Conservation (phyloP, 805 yeast genomes). For the Pichia cabralensis region DNA sequence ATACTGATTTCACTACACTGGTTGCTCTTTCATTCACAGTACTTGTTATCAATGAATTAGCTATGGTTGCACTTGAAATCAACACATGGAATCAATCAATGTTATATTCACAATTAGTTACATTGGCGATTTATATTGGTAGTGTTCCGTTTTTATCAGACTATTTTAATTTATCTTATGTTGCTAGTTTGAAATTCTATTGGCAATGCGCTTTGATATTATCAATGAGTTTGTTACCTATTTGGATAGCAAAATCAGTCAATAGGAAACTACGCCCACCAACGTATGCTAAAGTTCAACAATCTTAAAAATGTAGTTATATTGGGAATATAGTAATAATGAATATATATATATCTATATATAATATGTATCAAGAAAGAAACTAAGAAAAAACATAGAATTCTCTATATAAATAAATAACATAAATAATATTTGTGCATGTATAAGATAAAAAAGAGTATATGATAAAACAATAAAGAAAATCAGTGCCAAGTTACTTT, state of each 20-base stretch:
- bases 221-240: slow-evolving; percentile 70
- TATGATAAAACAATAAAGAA: no score
- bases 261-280: slow-evolving; percentile 82
- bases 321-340: no score
- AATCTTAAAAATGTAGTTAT: no score
- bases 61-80: slow-evolving; percentile 89
- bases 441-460: no score
- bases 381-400: no score
- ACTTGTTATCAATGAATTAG: slow-evolving; percentile 71
- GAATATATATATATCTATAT: no score
- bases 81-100: slow-evolving; percentile 83
- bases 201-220: slow-evolving; percentile 65
- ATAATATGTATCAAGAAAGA: no score
- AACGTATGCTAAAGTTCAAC: slow-evolving; percentile 93
- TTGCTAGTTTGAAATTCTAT: slow-evolving; percentile 37
- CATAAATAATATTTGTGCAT: no score
- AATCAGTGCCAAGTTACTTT: no score
- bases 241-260: slow-evolving; percentile 74
- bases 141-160: slow-evolving; percentile 80
- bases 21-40: slow-evolving; percentile 83
- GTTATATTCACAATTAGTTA: slow-evolving; percentile 62
- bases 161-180: slow-evolving; percentile 68
- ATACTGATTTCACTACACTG: slow-evolving; percentile 51
- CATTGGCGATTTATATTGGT: slow-evolving; percentile 54
- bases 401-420: no score